Evolutionary conservation across 2,329 filamentous ascomycete species (phyloP).

Genomic region (Epichloe sp.): DNA sequence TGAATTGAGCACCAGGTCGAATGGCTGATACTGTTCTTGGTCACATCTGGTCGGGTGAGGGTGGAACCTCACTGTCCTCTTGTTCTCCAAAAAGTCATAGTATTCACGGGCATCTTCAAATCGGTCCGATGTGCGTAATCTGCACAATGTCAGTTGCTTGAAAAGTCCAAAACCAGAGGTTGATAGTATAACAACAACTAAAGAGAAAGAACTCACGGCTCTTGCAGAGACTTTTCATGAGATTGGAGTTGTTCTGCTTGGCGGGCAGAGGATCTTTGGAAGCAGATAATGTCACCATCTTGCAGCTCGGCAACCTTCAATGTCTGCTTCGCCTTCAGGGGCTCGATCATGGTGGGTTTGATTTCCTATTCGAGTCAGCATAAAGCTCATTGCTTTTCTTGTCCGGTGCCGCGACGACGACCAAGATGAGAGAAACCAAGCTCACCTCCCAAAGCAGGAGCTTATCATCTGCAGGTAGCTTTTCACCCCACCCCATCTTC

Average conservation of each 20-base stretch:
- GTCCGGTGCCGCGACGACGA: not conserved
- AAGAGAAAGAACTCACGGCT: constrained; percentile 15
- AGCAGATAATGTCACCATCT: constrained; percentile 93
- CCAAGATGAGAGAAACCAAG: not conserved
- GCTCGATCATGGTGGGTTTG: constrained; percentile 94
- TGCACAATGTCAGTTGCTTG: constrained; percentile 1
- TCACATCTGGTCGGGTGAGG: constrained; percentile 48
- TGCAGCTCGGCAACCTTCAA: constrained; percentile 87
- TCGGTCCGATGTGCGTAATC: constrained; percentile 28
- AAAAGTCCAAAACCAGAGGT: too few species aligned
- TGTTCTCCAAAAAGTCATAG: constrained; percentile 87
- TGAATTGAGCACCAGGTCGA: constrained; percentile 67
- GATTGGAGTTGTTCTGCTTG: constrained; percentile 24
- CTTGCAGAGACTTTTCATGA: constrained; percentile 17
- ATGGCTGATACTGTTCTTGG: constrained; percentile 47
- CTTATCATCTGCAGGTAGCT: constrained; percentile 49
- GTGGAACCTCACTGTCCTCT: constrained; percentile 64
- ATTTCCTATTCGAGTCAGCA: constrained; percentile 50
- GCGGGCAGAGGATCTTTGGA: constrained; percentile 53
- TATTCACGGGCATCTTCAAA: constrained; percentile 67
- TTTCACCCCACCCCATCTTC: constrained; percentile 76
- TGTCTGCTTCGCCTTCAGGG: constrained; percentile 80
- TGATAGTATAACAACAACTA: not conserved
- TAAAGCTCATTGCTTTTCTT: too few species aligned
- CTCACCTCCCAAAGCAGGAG: constrained; percentile 62